A percentile compares a stretch with the other conserved stretches of the same genome.
Conservation (phyloP, 2,329 filamentous ascomycete genomes). For the Pseudogymnoascus sp. region DNA sequence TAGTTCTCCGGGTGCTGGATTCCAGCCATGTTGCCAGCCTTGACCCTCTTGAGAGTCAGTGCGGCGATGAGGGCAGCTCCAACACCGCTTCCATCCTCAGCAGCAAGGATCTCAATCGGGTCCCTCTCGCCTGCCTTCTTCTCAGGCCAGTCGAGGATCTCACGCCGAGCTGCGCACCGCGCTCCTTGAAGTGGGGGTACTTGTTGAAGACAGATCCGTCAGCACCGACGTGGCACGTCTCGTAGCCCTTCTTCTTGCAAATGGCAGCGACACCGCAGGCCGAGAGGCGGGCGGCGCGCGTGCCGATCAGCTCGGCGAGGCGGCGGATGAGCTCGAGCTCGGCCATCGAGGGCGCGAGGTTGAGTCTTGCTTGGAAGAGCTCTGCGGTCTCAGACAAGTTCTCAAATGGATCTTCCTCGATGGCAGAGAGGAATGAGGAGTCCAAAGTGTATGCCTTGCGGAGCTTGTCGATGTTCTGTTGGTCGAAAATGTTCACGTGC, state of each 20-base stretch:
- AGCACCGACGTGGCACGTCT: conserved; percentile 86
- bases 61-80: conserved; percentile 89
- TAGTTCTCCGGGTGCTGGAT: conserved; percentile 62
- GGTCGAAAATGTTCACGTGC: conserved; percentile 69
- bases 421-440: conserved; percentile 83
- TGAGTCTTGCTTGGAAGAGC: conserved; percentile 70
- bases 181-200: conserved; percentile 95
- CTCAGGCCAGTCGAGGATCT: conserved; percentile 90
- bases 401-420: conserved; percentile 96
- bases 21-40: conserved; percentile 56
- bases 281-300: conserved; percentile 84
- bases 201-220: conserved; percentile 99
- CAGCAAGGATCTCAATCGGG: conserved; percentile 78
- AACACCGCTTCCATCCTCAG: conserved; percentile 96
- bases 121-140: conserved; percentile 71
- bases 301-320: conserved; percentile 89
- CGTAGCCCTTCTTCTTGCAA: conserved; percentile 89
- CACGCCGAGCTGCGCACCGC: conserved; percentile 83
- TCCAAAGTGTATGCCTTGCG: conserved; percentile 86
- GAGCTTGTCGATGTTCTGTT: conserved; percentile 73
- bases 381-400: conserved; percentile 86
- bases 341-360: conserved; percentile 61
- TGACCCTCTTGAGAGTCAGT: conserved; percentile 57
- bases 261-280: conserved; percentile 94
- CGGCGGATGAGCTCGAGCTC: conserved; percentile 88